Conservation (phyloP, 257 asterid genomes). For the Coffea eugenioides region DNA sequence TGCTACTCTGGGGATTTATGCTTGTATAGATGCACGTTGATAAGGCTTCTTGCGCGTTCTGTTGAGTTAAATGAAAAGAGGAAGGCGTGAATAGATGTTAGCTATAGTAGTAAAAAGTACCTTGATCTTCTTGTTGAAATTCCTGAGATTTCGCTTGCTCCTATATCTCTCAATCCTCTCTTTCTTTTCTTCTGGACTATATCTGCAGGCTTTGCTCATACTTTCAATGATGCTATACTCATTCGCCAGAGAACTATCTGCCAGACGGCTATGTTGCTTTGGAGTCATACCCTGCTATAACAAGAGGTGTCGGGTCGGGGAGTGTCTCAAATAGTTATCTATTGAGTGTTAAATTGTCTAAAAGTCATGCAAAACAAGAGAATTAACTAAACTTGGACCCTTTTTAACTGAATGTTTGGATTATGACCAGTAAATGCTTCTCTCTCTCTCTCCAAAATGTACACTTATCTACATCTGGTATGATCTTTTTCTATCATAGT, state of each 20-base stretch:
- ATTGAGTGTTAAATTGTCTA: neutral
- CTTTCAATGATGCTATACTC: constrained; percentile 72
- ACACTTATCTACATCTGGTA: neutral
- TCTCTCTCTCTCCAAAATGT: neutral
- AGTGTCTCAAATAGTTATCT: neutral
- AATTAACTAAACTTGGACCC: neutral
- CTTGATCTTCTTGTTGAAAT: constrained; percentile 92
- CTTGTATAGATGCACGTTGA: neutral
- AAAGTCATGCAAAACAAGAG: neutral
- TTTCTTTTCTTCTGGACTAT: constrained; percentile 80
- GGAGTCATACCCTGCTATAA: constrained; percentile 36
- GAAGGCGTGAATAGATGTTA: neutral
- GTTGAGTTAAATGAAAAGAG: neutral
- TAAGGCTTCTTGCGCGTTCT: neutral
- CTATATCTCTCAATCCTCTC: constrained; percentile 84
- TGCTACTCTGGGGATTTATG: too few relatives aligned
- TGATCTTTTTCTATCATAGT: neutral
- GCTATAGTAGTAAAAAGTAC: constrained; percentile 18
- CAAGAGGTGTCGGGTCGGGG: neutral
- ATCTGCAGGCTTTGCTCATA: constrained; percentile 78
- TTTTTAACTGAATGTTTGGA: neutral
- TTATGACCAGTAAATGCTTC: neutral
- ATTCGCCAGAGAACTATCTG: constrained; percentile 47
- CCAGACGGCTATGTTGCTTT: constrained; percentile 33
- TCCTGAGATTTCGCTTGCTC: constrained; percentile 80